Evolutionary conservation across 116 monocot genomes (phyloP), one percentile per base, ranked within the genome.

Genomic region (Trichopus zeylanicus): DNA sequence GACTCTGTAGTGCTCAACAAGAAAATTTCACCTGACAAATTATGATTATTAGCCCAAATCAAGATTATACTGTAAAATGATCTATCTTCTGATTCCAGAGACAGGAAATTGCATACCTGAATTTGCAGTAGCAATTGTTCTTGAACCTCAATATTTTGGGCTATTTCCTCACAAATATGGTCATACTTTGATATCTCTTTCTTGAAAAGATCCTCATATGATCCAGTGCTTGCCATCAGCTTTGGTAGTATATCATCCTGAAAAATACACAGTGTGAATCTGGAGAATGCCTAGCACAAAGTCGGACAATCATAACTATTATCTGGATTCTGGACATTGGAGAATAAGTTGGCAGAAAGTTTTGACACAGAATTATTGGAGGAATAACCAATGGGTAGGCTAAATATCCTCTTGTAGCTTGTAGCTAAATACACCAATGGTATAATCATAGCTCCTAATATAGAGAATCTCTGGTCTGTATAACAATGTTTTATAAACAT

Each of bases 161-260:
- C 60, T 53, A 98, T 87, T 63, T 98, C 82, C 69, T 82, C 69
- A 69, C 97, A 84, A 29, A 91, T 78, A 46, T 69, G 73, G 33
- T 98, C 87, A 75, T 91, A 98, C 69, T 98, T 98, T 54, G 87
- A 35, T 61, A 98, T 85, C 60, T 98, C 97, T 69, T 84, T 91
- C 66, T 61, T 87, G 62, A 87, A 98, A 42, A 98, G 81, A 78
- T 98, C 91, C 46, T 98, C 91, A 34, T 79, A 69, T 15, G 91
- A 87, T 51, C 91, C 91, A 69, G 76, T 78, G 25, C 65, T 82
- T 29, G 87, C 79, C 90, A 97, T 87, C 63, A 97, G 63, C 59
- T 97, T 97, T 20, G 90, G 97, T 15, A 87, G 48, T 60, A 97
- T 87, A 75, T 90, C 91, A 75, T 90, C 97, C 97, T 92, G 70